Evolutionary conservation across 352 stramenopile species (phyloP), one percentile per base, ranked within the genome.

Genomic region (Pythium oligandrum): DNA sequence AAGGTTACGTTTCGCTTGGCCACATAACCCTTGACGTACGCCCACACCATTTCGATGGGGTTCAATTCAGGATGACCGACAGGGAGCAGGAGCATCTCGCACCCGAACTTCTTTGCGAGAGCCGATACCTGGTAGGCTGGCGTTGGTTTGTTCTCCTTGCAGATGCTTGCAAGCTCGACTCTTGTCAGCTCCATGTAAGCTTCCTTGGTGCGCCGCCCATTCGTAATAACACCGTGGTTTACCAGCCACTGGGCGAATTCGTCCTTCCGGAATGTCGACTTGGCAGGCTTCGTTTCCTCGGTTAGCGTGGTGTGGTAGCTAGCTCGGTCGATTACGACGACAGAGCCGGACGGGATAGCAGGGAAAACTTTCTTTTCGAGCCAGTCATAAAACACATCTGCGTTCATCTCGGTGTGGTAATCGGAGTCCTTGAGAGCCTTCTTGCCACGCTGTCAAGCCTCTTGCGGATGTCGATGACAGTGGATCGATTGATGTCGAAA

Each of bases 331-430:
- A 72, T 40, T 0, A 72, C 57, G 34, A 72, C 3, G 4, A 72
- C 60, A 5, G 60, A 63, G 30, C 32, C 6, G 6, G 26, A 0
- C 11, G 51, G 44, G 4, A 69, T 10, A 0, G n/a, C 11, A 3
- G 52, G 40, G 0, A 68, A 17, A 0, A 68, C 51, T 3, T 51
- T 46, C 26, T 45, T 52, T 39, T 63, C 48, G 1, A 73, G 17
- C 53, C 58, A 73, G 35, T 70, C 61, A 1, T 59, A 26, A 35
- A 70, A 64, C 1, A 66, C 51, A 30, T 8, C 17, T 8, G 55
- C 26, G 33, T 69, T 72, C 47, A 72, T 72, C 33, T 72, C 60
- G 6, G 44, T 66, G 53, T 66, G n/a, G n/a, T n/a, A n/a, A n/a
- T n/a, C n/a, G n/a, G n/a, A n/a, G n/a, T n/a, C n/a, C n/a, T n/a